Base-by-base conservation (phyloP, 352 stramenopile genomes). In the Pythium monospermum region DNA sequence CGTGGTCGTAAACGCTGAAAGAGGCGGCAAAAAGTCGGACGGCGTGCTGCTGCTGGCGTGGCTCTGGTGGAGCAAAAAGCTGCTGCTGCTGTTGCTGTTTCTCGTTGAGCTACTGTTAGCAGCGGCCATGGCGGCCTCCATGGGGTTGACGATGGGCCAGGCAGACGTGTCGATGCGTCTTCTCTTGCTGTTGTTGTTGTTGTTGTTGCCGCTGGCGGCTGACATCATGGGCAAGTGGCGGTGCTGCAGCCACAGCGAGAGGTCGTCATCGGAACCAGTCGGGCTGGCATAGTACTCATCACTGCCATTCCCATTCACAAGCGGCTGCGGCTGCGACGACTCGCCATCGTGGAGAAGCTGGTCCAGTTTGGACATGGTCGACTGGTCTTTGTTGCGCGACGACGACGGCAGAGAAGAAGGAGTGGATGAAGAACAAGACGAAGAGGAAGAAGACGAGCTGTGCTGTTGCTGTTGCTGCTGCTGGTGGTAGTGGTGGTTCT, bases 281-380 rank as follows among this genome's bases (percentile, higher is more conserved):
- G 73, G 69, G 32, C 73, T 85, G 8, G 68, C 61, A 56, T 84
- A 84, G 42, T 82, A 73, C 26, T 59, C 42, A 7, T 65, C 57
- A n/a, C n/a, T n/a, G n/a, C n/a, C n/a, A n/a, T n/a, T n/a, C n/a
- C n/a, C n/a, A n/a, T n/a, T n/a, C n/a, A n/a, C n/a, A n/a, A n/a
- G n/a, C n/a, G n/a, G n/a, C 31, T 31, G 25, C 8, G 21, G 27
- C 16, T 57, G 47, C 4, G 41, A 57, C 26, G 65, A 37, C 4
- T 86, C 72, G n/a, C n/a, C n/a, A n/a, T 88, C 75, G 32, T 86
- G 78, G 1, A 86, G 65, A 6, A 88, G 51, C 46, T 85, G 73
- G 16, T 88, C 73, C 39, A 86, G 57, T 47, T 65, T 66, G 30
- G 51, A 61, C 52, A 58, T 61, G 51, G 58, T 38, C 10, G 28